Base-by-base conservation (phyloP, 345 rosid genomes). In the Acer yangbiense region DNA sequence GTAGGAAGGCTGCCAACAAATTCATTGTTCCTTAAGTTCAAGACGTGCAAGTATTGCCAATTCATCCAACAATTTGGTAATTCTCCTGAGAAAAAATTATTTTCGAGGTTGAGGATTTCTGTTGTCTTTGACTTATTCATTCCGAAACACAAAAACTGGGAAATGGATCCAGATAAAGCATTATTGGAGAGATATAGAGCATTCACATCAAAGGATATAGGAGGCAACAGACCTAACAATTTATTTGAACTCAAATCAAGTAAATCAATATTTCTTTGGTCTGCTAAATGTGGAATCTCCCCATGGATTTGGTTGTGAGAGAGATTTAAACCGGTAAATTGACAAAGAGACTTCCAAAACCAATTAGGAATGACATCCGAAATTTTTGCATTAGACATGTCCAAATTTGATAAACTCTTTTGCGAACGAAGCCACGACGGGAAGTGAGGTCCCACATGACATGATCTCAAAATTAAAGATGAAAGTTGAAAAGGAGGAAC, bases 1-100 rank as follows among this genome's bases (percentile, higher is more conserved):
- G 39, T 39, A 0, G 88, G 83, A 43, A 86, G 69, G 2, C 13
- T 70, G 5, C 86, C 85, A 3, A 0, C 16, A 1, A 83, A 41
- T 1, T 72, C 54, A 44, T 79, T 86, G 65, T 58, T 25, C 35
- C 71, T 23, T n/a, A 83, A 11, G 8, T 77, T 73, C 13, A 86
- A 3, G 6, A 44, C 57, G 3, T 5, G 13, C 50, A 83, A 69
- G 1, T 4, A 1, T 5, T 27, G 32, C 84, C 78, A 79, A 58
- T 16, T 58, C 21, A 20, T 58, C 63, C 63, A 58, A 58, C 63
- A 58, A 9, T 58, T 3, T 2, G 25, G 9, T 9, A 58, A 2
- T 16, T 20, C 63, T 58, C 63, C 63, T 6, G 63, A 58, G 6
- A 58, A n/a, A 1, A 25, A 58, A 58, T 58, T 58, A n/a, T n/a